Evolutionary conservation across 2,329 filamentous ascomycete genomes (phyloP).

Genomic region (Hysterium pulicare): DNA sequence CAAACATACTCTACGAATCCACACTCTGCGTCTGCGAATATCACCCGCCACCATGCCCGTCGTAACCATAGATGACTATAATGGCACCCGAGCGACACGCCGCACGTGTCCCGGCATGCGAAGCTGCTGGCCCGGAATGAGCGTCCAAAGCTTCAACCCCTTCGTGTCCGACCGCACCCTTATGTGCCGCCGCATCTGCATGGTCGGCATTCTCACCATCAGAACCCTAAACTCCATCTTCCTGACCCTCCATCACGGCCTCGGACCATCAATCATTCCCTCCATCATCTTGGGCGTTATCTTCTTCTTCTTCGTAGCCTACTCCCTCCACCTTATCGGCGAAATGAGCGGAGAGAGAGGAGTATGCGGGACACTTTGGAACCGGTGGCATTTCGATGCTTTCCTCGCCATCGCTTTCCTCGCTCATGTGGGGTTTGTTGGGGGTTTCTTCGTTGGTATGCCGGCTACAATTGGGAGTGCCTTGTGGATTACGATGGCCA

Average conservation of each 20-base stretch:
- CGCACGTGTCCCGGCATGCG: conserved; percentile 10
- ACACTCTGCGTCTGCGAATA: too few relatives aligned
- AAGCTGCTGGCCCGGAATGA: conserved; percentile 10
- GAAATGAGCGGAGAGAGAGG: neutral
- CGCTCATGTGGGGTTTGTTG: neutral
- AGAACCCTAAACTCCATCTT: conserved; percentile 7
- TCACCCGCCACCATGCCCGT: conserved; percentile 12
- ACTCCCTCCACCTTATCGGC: neutral
- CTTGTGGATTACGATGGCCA: neutral
- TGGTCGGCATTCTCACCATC: conserved; percentile 9
- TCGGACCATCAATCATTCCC: neutral
- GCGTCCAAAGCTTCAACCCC: conserved; percentile 10
- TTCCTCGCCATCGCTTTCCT: neutral
- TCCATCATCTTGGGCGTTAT: neutral
- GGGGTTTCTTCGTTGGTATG: neutral
- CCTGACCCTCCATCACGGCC: neutral
- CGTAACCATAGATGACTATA: conserved; percentile 12
- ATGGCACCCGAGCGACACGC: neutral
- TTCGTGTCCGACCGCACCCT: conserved; percentile 4
- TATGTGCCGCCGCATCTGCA: conserved; percentile 10
- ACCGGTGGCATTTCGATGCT: neutral
- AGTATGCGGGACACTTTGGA: neutral
- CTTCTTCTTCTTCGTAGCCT: conserved; percentile 1
- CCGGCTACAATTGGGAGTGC: neutral
- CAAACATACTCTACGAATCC: too few relatives aligned